Percentiles rank a stretch among this genome's conserved stretches.
Evolutionary conservation across 2,329 filamentous ascomycete species (phyloP).

Genomic region (Aspergillus pseudonomiae): DNA sequence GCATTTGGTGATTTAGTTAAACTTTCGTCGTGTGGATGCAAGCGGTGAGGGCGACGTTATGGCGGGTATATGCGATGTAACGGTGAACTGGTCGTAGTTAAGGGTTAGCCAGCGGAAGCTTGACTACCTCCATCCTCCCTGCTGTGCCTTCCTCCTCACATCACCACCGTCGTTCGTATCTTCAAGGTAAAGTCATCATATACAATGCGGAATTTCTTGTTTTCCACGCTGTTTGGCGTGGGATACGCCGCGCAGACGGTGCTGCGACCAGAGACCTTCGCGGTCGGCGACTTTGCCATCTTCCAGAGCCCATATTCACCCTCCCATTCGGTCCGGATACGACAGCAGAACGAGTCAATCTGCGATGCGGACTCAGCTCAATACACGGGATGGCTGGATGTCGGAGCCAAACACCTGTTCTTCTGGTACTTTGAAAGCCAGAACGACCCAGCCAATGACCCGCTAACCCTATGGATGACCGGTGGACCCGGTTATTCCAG

Average conservation of each 20-base stretch:
- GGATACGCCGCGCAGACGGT: not conserved
- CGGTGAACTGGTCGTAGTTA: no score
- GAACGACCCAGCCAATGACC: constrained; percentile 24
- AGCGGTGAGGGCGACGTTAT: no score
- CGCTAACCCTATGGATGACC: constrained; percentile 28
- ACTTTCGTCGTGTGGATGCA: no score
- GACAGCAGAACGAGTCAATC: constrained; percentile 27
- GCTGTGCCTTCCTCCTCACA: no score
- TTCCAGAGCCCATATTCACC: constrained; percentile 12
- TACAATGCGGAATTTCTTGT: not conserved
- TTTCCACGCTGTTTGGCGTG: not conserved
- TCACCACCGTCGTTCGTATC: no score
- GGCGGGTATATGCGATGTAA: no score
- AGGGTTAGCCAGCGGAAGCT: no score
- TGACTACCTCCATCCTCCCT: no score
- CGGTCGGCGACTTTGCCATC: not conserved
- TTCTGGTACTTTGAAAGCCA: constrained; percentile 30
- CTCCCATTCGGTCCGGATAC: constrained; percentile 28
- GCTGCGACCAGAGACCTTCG: not conserved
- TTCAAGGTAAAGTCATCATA: no score
- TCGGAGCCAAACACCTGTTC: constrained; percentile 21
- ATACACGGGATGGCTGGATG: constrained; percentile 33
- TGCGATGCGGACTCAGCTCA: constrained; percentile 30
- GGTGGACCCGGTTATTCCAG: constrained; percentile 26
- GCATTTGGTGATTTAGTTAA: no score